Conservation (phyloP, 108 stramenopile species). For the Chaetoceros muelleri region DNA sequence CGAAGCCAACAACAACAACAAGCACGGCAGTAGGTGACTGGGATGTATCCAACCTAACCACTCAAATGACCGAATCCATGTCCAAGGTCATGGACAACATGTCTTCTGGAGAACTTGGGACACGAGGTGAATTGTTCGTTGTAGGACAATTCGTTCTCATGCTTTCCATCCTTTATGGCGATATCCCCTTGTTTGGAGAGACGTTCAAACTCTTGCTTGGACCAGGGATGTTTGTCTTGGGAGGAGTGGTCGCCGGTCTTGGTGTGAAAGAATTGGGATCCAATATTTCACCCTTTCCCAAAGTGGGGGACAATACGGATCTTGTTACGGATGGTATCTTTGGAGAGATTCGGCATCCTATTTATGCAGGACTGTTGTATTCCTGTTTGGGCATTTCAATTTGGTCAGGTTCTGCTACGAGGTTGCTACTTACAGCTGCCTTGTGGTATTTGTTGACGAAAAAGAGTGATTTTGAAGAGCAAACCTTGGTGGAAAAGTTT, state of each 20-base stretch:
- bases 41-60: too few species aligned
- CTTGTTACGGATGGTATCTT: slow-evolving; percentile 39
- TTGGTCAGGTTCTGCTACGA: slow-evolving; percentile 23
- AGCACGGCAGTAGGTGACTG: too few species aligned
- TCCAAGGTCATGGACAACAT: neutral
- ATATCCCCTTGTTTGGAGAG: slow-evolving; percentile 32
- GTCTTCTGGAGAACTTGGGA: slow-evolving; percentile 25
- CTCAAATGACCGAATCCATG: too few species aligned
- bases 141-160: slow-evolving; percentile 33
- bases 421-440: slow-evolving; percentile 29
- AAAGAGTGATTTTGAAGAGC: slow-evolving; percentile 53
- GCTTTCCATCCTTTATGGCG: slow-evolving; percentile 33
- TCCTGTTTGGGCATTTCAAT: slow-evolving; percentile 31
- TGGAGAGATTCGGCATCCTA: slow-evolving; percentile 51
- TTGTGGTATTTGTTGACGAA: slow-evolving; percentile 32
- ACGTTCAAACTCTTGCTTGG: slow-evolving; percentile 26
- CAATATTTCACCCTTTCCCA: slow-evolving; percentile 38
- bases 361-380: slow-evolving; percentile 49
- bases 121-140: slow-evolving; percentile 46
- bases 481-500: slow-evolving; percentile 17
- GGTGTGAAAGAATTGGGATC: slow-evolving; percentile 28
- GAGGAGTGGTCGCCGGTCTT: slow-evolving; percentile 12
- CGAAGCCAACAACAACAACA: too few species aligned
- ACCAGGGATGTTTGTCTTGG: slow-evolving; percentile 23
- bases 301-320: slow-evolving; percentile 15